Conservation (phyloP, 2,329 filamentous ascomycete species). For the Aureobasidium melanogenum region DNA sequence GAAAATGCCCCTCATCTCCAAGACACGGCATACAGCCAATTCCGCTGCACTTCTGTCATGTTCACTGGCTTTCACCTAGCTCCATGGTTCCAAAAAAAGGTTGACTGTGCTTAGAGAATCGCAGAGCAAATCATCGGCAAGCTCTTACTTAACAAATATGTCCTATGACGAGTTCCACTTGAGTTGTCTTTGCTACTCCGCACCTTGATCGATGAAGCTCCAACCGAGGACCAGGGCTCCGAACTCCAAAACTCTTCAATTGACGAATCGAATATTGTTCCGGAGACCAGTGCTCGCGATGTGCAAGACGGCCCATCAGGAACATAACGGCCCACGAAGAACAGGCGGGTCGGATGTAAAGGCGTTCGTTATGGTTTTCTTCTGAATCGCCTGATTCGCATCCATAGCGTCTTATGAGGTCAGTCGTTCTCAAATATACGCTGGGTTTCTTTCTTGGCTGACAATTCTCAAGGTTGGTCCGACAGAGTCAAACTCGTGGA, state of each 20-base stretch:
- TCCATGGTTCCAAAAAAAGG: not conserved
- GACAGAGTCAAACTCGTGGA: not conserved
- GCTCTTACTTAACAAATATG: slow-evolving; percentile 1
- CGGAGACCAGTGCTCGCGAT: not conserved
- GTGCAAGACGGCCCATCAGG: not conserved
- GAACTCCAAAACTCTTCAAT: not conserved
- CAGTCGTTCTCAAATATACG: slow-evolving; percentile 4
- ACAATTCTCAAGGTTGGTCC: not conserved
- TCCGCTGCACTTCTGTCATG: not conserved
- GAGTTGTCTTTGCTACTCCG: not conserved
- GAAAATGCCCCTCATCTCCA: not conserved
- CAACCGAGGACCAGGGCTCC: not conserved
- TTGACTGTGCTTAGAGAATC: not conserved
- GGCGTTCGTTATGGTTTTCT: not conserved
- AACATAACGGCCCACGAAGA: not conserved
- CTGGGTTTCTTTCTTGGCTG: not conserved
- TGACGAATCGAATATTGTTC: not conserved
- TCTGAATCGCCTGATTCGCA: not conserved
- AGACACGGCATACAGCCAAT: not conserved
- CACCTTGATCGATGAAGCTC: not conserved
- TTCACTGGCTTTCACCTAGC: not conserved
- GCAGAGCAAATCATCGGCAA: not conserved
- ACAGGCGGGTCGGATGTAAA: not conserved
- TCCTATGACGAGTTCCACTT: not conserved
- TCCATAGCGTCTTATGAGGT: not conserved